Base-by-base conservation (phyloP, 2,329 filamentous ascomycete species). In the Colletotrichum simmondsii region DNA sequence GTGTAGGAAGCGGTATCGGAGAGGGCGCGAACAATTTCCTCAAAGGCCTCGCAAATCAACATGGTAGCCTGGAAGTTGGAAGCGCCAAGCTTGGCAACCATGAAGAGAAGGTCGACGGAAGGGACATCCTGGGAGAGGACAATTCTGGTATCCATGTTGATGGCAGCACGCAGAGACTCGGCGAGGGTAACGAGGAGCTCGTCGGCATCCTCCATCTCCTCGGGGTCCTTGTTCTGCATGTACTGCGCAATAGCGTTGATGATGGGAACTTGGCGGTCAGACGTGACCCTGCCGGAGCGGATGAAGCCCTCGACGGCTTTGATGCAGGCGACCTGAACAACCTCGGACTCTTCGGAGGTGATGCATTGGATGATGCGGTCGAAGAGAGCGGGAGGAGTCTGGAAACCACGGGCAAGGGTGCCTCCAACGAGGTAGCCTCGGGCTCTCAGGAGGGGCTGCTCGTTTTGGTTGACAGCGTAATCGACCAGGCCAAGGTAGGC, bases 281-380 rank as follows among this genome's bases (percentile, higher is more conserved):
- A 78, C 7, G 83, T 79, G 3, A 88, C 84, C 86, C 86, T 78
- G 82, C 88, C 80, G 81, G 87, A 86, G 72, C 83, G 86, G 64
- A 92, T 87, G 71, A 92, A 88, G 19, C 89, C 88, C 78, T 98
- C 95, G 46, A 98, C 84, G 2, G 95, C 93, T 80, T 96, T 95
- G 78, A 98, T 93, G 78, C 95, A 97, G 24, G 96, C 92, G 22
- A 98, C 95, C 81, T 97, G 94, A 56, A 98, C 96, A 46, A 98
- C 91, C 80, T 98, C 95, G 0, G 94, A 93, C 24, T 91, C 86
- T 75, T 98, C 95, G 46, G 87, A 86, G 11, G 90, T 91, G 75
- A 98, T 94, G 8, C 92, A 92, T 63, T 93, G 90, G 65, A 98
- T 89, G 2, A 94, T 93, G 42, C 89, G 90, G 77, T 95, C 91